phyloP scores from a whole-genome alignment of 306 rosid genomes.

The Rosa multiflora region DNA sequence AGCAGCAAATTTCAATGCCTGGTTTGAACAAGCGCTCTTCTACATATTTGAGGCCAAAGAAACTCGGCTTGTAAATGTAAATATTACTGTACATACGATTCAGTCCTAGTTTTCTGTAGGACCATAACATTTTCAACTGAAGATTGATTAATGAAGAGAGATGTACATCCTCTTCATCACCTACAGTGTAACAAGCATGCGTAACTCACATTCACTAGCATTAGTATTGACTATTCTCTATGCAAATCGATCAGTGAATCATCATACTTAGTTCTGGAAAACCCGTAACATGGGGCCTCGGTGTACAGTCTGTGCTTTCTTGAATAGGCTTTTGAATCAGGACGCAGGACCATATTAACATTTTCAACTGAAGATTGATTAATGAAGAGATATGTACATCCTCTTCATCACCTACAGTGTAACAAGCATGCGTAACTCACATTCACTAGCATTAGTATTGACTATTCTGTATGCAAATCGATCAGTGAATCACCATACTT shows the following conservation, averaged over 20 bases:
- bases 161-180: slow-evolving; percentile 34
- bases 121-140: neutral
- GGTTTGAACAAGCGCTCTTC: slow-evolving; percentile 75
- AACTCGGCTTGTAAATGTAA: slow-evolving; percentile 60
- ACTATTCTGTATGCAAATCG: neutral
- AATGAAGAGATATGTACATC: slow-evolving; percentile 21
- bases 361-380: neutral
- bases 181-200: slow-evolving; percentile 20
- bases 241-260: neutral
- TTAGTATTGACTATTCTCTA: neutral
- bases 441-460: neutral
- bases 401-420: slow-evolving; percentile 31
- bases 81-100: neutral
- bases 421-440: neutral
- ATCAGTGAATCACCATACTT: slow-evolving; percentile 13
- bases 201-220: neutral
- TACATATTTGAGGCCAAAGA: slow-evolving; percentile 82
- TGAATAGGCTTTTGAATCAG: slow-evolving; percentile 6
- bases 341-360: neutral
- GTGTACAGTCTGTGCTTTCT: neutral
- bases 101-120: neutral
- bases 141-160: neutral
- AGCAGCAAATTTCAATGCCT: slow-evolving; percentile 71
- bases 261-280: slow-evolving; percentile 26
- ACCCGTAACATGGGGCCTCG: slow-evolving; percentile 9